Evolutionary conservation across 768 basidiomycete species (phyloP).

Genomic region (Serpula lacrymans): DNA sequence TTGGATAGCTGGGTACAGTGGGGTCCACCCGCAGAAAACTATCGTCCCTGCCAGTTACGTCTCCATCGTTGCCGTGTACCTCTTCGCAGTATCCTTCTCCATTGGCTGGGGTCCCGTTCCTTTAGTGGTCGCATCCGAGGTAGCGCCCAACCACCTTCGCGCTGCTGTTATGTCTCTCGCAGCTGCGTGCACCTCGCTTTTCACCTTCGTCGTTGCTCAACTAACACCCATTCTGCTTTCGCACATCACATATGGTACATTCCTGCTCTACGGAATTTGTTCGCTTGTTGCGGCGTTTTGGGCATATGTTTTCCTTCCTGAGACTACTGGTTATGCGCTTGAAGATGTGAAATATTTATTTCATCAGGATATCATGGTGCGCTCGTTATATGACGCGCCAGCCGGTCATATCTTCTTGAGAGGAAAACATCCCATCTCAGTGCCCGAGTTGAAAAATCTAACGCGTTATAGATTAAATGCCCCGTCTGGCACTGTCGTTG

Average conservation of each 20-base stretch:
- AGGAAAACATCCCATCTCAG: constrained; percentile 15
- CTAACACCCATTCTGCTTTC: constrained; percentile 34
- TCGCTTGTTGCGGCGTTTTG: constrained; percentile 28
- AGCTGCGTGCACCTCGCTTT: constrained; percentile 30
- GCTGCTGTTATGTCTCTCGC: constrained; percentile 29
- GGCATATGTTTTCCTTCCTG: constrained; percentile 36
- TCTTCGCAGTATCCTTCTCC: constrained; percentile 34
- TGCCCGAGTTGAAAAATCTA: constrained; percentile 28
- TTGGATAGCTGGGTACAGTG: constrained; percentile 31
- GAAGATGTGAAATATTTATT: constrained; percentile 37
- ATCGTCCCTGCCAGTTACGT: constrained; percentile 30
- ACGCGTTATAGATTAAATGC: no score
- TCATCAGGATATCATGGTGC: constrained; percentile 25
- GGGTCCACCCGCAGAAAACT: constrained; percentile 21
- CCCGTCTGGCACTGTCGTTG: no score
- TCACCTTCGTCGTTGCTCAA: constrained; percentile 36
- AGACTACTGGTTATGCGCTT: constrained; percentile 37
- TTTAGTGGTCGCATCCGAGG: constrained; percentile 32
- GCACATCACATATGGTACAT: constrained; percentile 26
- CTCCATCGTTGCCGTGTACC: constrained; percentile 33
- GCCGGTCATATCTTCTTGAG: constrained; percentile 26
- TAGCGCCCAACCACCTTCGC: constrained; percentile 35
- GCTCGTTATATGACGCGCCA: constrained; percentile 31
- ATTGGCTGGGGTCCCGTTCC: constrained; percentile 32
- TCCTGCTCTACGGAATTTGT: constrained; percentile 28